Conservation (phyloP, 139 green algal species). For the Chlamydomonas schloesseri region DNA sequence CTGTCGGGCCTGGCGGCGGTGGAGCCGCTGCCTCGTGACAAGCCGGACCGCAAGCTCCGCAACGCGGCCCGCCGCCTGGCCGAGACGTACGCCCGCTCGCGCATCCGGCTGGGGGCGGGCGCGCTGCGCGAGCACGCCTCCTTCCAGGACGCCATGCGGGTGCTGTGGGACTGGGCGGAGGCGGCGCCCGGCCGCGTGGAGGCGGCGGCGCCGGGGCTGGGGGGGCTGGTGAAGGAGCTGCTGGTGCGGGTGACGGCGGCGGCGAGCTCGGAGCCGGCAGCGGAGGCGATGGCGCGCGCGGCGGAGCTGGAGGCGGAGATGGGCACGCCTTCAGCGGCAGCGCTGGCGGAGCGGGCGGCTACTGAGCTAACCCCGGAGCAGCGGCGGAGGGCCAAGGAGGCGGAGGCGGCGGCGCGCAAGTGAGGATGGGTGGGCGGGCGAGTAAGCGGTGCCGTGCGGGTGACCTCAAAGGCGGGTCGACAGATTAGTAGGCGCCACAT, state of each 20-base stretch:
- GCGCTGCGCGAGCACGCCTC: not conserved
- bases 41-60: constrained; percentile 24
- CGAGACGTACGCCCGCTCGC: not conserved
- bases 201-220: not conserved
- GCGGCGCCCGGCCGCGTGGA: not conserved
- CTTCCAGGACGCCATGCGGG: constrained; percentile 31
- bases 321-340: constrained; percentile 9
- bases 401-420: not conserved
- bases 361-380: not conserved
- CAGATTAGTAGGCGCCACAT: not conserved
- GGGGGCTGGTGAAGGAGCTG: not conserved
- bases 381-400: not conserved
- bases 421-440: not conserved
- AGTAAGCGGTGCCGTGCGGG: not conserved
- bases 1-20: not conserved
- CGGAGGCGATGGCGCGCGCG: not conserved
- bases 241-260: not conserved
- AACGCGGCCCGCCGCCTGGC: constrained; percentile 2
- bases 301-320: not conserved
- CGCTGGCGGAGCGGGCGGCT: constrained; percentile 16
- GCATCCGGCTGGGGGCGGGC: not conserved
- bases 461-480: not conserved
- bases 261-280: not conserved
- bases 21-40: not conserved
- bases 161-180: constrained; percentile 42